A percentile compares a stretch with the other conserved stretches of the same genome.
Evolutionary conservation across 768 basidiomycete genomes (phyloP).

Genomic region (Termitomyces sp.): DNA sequence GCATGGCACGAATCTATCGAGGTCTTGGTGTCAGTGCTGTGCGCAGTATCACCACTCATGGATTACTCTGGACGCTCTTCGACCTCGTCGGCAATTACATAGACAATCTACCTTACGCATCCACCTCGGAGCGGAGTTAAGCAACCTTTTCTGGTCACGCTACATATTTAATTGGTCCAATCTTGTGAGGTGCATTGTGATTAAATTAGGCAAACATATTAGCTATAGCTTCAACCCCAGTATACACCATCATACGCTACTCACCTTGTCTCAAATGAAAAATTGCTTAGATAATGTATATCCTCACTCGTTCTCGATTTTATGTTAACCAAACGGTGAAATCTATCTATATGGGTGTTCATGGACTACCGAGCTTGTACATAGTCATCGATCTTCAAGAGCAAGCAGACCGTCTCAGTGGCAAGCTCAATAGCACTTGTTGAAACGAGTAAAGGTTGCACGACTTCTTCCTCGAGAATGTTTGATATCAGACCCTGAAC

Average conservation of each 20-base stretch:
- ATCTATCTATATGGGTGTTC: neutral
- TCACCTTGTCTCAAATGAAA: neutral
- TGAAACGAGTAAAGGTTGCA: constrained; percentile 91
- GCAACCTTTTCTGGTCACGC: neutral
- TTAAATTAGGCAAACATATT: constrained; percentile 16
- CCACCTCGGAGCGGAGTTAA: constrained; percentile 20
- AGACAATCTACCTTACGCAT: constrained; percentile 43
- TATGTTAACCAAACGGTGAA: neutral
- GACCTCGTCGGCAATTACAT: constrained; percentile 75
- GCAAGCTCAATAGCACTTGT: constrained; percentile 94
- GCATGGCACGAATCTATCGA: constrained; percentile 82
- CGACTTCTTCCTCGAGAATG: constrained; percentile 95
- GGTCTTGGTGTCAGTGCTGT: constrained; percentile 92
- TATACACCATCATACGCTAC: constrained; percentile 6
- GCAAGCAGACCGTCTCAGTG: constrained; percentile 94
- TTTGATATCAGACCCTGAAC: constrained; percentile 90
- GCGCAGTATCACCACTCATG: constrained; percentile 90
- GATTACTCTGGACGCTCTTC: constrained; percentile 90
- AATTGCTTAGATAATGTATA: constrained; percentile 1
- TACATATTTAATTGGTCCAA: constrained; percentile 1
- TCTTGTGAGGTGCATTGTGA: neutral
- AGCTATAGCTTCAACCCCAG: constrained; percentile 11
- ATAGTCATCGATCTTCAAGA: constrained; percentile 95
- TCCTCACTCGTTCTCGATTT: neutral
- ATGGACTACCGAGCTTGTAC: constrained; percentile 60